These are phyloP conservation scores for Polyporus arcularius DNA, from an alignment of 768 basidiomycete genomes.

Conservation along the genomic window DNA sequence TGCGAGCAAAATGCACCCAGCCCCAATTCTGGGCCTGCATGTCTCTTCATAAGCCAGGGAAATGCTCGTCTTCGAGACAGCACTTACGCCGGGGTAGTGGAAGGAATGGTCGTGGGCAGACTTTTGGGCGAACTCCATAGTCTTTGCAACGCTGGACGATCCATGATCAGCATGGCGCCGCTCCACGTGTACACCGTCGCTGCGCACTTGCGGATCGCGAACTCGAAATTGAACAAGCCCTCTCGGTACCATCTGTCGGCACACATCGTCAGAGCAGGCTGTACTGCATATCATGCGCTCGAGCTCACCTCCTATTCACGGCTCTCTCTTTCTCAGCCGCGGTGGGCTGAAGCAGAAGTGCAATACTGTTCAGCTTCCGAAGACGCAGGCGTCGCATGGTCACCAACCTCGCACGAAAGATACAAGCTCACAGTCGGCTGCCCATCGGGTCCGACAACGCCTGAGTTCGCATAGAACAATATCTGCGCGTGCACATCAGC, in stretches of 20 bases:
- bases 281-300: background rate
- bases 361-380: background rate
- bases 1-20: conserved; percentile 82
- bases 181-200: background rate
- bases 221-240: conserved; percentile 83
- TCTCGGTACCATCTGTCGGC: conserved; percentile 74
- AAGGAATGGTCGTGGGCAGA: conserved; percentile 85
- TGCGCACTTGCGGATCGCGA: conserved; percentile 72
- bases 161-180: too few species aligned
- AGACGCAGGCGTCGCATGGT: background rate
- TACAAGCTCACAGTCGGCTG: conserved; percentile 73
- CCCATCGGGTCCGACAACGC: conserved; percentile 53
- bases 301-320: conserved; percentile 54
- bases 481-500: conserved; percentile 45
- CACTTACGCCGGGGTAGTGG: conserved; percentile 39
- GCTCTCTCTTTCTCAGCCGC: conserved; percentile 71
- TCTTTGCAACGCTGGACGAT: conserved; percentile 44
- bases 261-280: background rate
- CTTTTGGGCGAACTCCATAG: conserved; percentile 59
- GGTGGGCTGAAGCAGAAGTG: conserved; percentile 57
- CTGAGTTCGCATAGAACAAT: conserved; percentile 83
- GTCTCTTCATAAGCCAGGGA: background rate
- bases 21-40: conserved; percentile 83
- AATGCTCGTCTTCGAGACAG: background rate
- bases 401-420: conserved; percentile 75